These are phyloP conservation scores for Collybia nuda DNA, from an alignment of 768 basidiomycete genomes.

Conservation along the genomic window DNA sequence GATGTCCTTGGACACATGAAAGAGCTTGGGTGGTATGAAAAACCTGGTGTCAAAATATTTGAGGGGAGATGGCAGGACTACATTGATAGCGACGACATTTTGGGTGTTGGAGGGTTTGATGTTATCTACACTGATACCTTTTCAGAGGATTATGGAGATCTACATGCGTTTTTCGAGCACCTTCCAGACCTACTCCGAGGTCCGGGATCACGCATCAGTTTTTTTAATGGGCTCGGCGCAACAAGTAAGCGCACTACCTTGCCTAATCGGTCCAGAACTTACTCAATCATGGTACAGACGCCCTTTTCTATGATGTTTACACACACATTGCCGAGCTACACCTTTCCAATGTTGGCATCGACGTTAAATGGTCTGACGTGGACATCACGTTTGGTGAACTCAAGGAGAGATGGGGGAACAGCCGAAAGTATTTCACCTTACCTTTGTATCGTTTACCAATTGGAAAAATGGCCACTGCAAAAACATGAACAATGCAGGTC, in stretches of 20 bases:
- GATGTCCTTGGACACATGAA: slow-evolving; percentile 87
- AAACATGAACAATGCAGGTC: neutral
- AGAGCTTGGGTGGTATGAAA: slow-evolving; percentile 73
- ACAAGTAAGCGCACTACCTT: slow-evolving; percentile 61
- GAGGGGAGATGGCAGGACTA: slow-evolving; percentile 96
- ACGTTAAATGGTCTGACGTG: slow-evolving; percentile 81
- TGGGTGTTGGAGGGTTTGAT: slow-evolving; percentile 76
- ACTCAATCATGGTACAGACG: slow-evolving; percentile 48
- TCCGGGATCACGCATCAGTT: slow-evolving; percentile 81
- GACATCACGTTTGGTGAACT: slow-evolving; percentile 53
- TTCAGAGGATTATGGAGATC: slow-evolving; percentile 81
- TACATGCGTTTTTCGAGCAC: slow-evolving; percentile 79
- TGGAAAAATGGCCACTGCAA: slow-evolving; percentile 27
- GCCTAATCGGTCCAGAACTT: slow-evolving; percentile 1
- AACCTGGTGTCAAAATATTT: slow-evolving; percentile 73
- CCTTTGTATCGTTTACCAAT: slow-evolving; percentile 75
- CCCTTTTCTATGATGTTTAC: slow-evolving; percentile 89
- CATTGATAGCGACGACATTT: slow-evolving; percentile 57
- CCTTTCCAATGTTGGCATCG: slow-evolving; percentile 77
- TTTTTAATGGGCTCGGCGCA: slow-evolving; percentile 97
- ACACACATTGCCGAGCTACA: slow-evolving; percentile 84
- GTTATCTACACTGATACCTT: slow-evolving; percentile 92
- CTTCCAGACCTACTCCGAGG: slow-evolving; percentile 76
- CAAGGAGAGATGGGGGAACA: slow-evolving; percentile 72
- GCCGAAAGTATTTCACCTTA: slow-evolving; percentile 73